These are phyloP conservation scores for Candida sakaeoensis DNA, from an alignment of 805 yeast genomes.

Conservation along the genomic window DNA sequence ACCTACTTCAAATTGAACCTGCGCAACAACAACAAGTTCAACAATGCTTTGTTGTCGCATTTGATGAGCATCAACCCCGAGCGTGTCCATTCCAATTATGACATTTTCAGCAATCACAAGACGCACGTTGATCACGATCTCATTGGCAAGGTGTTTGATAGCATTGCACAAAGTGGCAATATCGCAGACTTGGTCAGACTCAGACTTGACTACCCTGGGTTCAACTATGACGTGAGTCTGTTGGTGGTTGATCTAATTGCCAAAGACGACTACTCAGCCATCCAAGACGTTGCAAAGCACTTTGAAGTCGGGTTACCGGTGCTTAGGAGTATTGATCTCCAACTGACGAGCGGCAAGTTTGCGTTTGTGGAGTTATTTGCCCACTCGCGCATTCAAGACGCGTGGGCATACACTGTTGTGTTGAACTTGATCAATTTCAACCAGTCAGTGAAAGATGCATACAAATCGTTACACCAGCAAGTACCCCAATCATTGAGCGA, in stretches of 20 bases:
- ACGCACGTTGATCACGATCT: background rate
- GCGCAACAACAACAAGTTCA: conserved; percentile 15
- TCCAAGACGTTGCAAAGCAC: background rate
- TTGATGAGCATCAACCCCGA: conserved; percentile 49
- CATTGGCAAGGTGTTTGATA: background rate
- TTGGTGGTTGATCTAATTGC: conserved; percentile 3
- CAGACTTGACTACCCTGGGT: background rate
- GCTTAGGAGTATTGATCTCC: background rate
- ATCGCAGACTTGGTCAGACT: conserved; percentile 1
- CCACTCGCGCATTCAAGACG: conserved; percentile 11
- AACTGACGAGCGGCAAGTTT: background rate
- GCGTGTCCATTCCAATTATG: conserved; percentile 48
- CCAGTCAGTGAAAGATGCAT: background rate
- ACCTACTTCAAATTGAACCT: conserved; percentile 23
- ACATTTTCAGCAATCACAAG: conserved; percentile 25
- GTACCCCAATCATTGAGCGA: background rate
- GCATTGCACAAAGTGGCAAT: background rate
- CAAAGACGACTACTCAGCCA: background rate
- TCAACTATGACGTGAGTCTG: conserved; percentile 1
- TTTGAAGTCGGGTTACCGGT: background rate
- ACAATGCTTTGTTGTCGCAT: conserved; percentile 14
- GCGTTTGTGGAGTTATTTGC: conserved; percentile 14
- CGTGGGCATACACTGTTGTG: conserved; percentile 9
- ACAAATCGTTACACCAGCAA: background rate
- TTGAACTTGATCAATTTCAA: conserved; percentile 9